These are phyloP conservation scores for Colletotrichum simmondsii DNA, from an alignment of 2,329 filamentous ascomycete species.

Conservation along the genomic window DNA sequence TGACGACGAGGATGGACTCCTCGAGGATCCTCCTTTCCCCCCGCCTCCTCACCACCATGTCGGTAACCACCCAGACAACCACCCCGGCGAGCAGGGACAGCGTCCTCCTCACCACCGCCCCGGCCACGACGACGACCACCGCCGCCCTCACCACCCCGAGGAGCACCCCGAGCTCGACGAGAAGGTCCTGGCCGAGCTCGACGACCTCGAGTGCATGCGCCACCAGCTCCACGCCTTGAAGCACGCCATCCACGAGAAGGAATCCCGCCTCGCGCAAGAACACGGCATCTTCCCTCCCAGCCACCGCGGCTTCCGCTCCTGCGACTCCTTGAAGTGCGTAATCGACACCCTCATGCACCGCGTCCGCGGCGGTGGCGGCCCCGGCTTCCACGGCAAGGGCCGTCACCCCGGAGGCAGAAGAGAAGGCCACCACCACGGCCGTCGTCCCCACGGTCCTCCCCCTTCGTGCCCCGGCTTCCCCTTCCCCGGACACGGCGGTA, in stretches of 20 bases:
- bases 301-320: conserved; percentile 41
- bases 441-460: neutral
- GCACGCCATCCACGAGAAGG: conserved; percentile 54
- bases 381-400: conserved; percentile 32
- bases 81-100: neutral
- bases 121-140: neutral
- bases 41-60: conserved; percentile 36
- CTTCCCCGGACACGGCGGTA: conserved; percentile 33
- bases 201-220: conserved; percentile 55
- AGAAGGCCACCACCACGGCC: neutral
- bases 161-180: conserved; percentile 31
- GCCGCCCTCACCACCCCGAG: conserved; percentile 3
- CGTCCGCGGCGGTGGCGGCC: conserved; percentile 50
- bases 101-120: conserved; percentile 10
- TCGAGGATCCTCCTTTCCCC: conserved; percentile 30
- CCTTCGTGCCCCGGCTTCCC: conserved; percentile 37
- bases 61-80: conserved; percentile 19
- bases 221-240: conserved; percentile 53
- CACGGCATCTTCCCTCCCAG: conserved; percentile 41
- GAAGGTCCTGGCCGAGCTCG: conserved; percentile 52
- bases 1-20: conserved; percentile 28
- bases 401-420: neutral
- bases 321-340: conserved; percentile 56
- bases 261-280: conserved; percentile 49
- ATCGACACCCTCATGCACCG: conserved; percentile 51